Base-by-base conservation (phyloP, 768 basidiomycete species). In the Phaffia tasmanica region DNA sequence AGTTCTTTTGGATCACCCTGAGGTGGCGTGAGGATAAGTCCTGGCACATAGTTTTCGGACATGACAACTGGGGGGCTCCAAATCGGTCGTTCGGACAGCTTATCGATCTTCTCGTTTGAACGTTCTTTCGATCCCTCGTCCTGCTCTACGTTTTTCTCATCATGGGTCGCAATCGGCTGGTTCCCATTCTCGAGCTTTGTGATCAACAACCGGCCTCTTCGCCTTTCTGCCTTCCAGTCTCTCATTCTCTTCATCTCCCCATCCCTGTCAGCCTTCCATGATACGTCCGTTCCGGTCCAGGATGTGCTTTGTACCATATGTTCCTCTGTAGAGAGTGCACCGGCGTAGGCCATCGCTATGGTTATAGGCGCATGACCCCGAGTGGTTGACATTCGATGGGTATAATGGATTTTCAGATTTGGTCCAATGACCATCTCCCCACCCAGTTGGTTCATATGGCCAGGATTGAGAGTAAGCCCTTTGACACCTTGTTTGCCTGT, bases 311-410 rank as follows among this genome's bases (percentile, higher is more conserved):
- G 42, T 18, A 47, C 64, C 29, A 59, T 9, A 42, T 50, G 56
- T 23, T 49, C 35, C 25, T 25, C 62, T 32, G 4, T 47, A 21
- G 21, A 62, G 27, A 61, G 11, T 46, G 30, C 75, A 0, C 85
- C 84, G 0, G 88, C 86, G 3, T 83, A 82, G 47, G 80, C 77
- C 49, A 91, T 81, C 21, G 90, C 83, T 42, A 82, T 82, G 59
- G 79, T 74, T 61, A 94, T 85, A 1, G 87, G 83, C 0, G 84
- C 83, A 71, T 95, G 91, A 4, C 82, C 83, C 54, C 84, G 82
- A 1, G 87, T 80, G 18, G 78, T 84, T 56, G 81, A 84, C 91
- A 95, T 95, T 7, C 90, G 84, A 77, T 92, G 89, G 0, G 88
- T 86, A 73, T 82, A 94, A 8, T 81, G 77, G 70, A 85, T 87